These are phyloP conservation scores for Phytophthora tubulina DNA, from an alignment of 352 stramenopile genomes.

Conservation along the genomic window DNA sequence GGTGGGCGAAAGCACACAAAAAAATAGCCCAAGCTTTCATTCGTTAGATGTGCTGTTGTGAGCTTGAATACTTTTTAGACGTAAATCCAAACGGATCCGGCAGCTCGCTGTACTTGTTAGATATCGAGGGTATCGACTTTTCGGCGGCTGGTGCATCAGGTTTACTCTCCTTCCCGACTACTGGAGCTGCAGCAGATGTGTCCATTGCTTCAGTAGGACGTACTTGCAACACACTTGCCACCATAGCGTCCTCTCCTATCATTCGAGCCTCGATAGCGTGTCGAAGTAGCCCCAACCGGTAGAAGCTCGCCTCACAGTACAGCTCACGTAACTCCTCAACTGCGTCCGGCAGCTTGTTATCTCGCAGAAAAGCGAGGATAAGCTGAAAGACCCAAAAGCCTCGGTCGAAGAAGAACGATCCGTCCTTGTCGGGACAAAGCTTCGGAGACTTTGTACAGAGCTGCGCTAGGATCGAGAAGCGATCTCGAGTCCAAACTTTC, in stretches of 20 bases:
- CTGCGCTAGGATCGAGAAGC: constrained; percentile 85
- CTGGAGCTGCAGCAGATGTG: neutral
- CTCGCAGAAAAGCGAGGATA: constrained; percentile 72
- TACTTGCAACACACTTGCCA: constrained; percentile 31
- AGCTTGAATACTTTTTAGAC: constrained; percentile 49
- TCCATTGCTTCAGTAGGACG: constrained; percentile 4
- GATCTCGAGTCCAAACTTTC: constrained; percentile 77
- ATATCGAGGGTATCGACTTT: constrained; percentile 5
- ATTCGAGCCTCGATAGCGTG: constrained; percentile 84
- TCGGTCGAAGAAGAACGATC: constrained; percentile 78
- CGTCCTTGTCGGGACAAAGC: constrained; percentile 58
- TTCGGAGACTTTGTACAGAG: constrained; percentile 75
- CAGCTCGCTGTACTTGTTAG: constrained; percentile 62
- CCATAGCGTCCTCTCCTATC: constrained; percentile 66
- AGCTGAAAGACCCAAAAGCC: constrained; percentile 82
- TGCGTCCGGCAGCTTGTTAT: constrained; percentile 65
- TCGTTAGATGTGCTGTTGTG: too few species aligned
- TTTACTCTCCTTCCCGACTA: constrained; percentile 11
- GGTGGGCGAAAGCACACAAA: too few species aligned
- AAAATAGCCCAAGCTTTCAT: too few species aligned
- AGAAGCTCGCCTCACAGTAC: constrained; percentile 84
- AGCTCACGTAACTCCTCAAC: constrained; percentile 75
- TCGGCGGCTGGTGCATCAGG: constrained; percentile 1
- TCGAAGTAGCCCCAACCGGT: constrained; percentile 73
- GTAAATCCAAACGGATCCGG: constrained; percentile 78